phyloP scores from a whole-genome alignment of 805 yeast species.

The Kuraishia borneana region DNA sequence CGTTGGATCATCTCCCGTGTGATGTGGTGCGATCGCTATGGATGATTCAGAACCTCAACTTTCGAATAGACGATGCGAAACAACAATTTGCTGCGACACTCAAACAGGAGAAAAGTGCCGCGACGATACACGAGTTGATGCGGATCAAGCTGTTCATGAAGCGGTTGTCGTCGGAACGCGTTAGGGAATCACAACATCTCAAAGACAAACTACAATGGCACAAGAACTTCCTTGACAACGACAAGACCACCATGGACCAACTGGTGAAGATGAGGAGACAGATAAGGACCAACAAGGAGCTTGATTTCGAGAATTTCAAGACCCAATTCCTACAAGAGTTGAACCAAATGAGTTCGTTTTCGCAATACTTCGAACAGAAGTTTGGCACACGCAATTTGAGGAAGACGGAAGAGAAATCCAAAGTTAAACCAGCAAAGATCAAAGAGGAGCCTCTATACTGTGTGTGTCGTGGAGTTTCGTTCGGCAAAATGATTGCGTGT shows the following conservation, averaged over 20 bases:
- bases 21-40: conserved; percentile 24
- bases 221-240: conserved; percentile 12
- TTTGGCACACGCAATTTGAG: background rate
- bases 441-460: conserved; percentile 25
- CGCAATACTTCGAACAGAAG: background rate
- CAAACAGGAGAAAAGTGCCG: background rate
- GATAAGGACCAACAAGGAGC: conserved; percentile 10
- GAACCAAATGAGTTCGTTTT: background rate
- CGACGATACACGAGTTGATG: background rate
- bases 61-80: conserved; percentile 11
- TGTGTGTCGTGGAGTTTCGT: conserved; percentile 39
- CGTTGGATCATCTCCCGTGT: conserved; percentile 25
- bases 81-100: conserved; percentile 3
- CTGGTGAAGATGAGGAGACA: conserved; percentile 7
- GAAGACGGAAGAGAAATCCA: background rate
- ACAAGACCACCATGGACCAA: conserved; percentile 11
- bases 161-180: conserved; percentile 12
- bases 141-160: background rate
- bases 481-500: conserved; percentile 94
- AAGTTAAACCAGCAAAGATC: conserved; percentile 4
- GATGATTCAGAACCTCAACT: conserved; percentile 20
- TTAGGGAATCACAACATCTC: conserved; percentile 15
- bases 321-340: conserved; percentile 6
- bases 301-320: conserved; percentile 13
- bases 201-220: conserved; percentile 11